Conservation (phyloP, 257 asterid species). For the Primulina huaijiensis region DNA sequence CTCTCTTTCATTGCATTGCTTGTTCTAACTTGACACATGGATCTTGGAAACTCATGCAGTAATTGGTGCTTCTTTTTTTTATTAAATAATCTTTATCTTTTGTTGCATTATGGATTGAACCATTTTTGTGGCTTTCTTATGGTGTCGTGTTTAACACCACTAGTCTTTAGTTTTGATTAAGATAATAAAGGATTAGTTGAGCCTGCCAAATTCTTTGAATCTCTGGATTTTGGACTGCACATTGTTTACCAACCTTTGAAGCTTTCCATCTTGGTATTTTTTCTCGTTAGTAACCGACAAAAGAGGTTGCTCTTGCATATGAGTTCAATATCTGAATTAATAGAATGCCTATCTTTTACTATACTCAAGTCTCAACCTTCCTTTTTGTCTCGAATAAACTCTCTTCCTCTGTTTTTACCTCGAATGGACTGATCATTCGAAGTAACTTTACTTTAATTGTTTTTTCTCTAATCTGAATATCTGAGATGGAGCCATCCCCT, state of each 20-base stretch:
- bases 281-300: neutral
- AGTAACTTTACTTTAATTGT: neutral
- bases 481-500: neutral
- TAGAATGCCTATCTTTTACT: neutral
- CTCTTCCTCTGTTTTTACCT: neutral
- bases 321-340: neutral
- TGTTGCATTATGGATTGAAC: neutral
- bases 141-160: neutral
- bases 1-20: neutral
- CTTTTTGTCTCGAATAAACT: neutral
- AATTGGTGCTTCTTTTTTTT: neutral
- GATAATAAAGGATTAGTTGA: neutral
- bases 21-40: neutral
- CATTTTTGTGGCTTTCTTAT: neutral
- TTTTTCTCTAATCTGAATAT: too few species aligned
- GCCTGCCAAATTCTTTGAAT: neutral
- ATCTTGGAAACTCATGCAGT: neutral
- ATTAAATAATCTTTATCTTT: neutral
- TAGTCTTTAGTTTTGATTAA: neutral
- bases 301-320: neutral
- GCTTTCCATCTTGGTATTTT: neutral
- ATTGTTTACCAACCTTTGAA: neutral
- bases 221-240: neutral
- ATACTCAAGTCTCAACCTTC: neutral
- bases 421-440: neutral